Evolutionary conservation across 2,329 filamentous ascomycete species (phyloP).

Genomic region (Tetracladium maxilliforme): DNA sequence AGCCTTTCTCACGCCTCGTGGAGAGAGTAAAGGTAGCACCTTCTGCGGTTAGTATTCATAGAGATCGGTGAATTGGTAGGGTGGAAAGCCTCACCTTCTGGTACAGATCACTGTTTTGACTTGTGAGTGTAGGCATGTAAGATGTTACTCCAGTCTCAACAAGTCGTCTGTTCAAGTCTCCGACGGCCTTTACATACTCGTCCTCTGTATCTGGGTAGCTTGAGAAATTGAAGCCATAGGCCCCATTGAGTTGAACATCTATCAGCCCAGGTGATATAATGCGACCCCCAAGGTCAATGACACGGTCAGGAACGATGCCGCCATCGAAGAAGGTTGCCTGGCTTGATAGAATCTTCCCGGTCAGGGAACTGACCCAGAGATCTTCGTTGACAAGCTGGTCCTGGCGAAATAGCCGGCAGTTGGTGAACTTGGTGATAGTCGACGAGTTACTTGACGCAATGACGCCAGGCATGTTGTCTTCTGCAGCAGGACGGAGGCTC

Average conservation of each 20-base stretch:
- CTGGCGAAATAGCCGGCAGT: constrained; percentile 66
- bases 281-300: constrained; percentile 38
- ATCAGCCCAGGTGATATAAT: constrained; percentile 38
- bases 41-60: constrained; percentile 12
- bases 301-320: constrained; percentile 52
- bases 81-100: constrained; percentile 54
- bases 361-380: constrained; percentile 74
- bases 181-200: constrained; percentile 59
- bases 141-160: constrained; percentile 74
- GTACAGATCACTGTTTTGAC: constrained; percentile 69
- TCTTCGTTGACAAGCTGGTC: constrained; percentile 58
- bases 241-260: constrained; percentile 36
- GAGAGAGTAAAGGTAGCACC: constrained; percentile 31
- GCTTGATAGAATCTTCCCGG: constrained; percentile 68
- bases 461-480: no score
- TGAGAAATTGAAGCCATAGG: constrained; percentile 34
- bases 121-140: constrained; percentile 75
- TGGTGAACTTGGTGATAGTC: constrained; percentile 75
- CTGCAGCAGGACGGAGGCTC: no score
- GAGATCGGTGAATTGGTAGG: not conserved
- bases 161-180: constrained; percentile 54
- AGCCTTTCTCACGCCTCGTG: constrained; percentile 16
- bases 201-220: constrained; percentile 30
- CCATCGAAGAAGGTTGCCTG: constrained; percentile 55
- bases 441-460: constrained; percentile 22